Percentiles rank a stretch among this genome's conserved stretches.
Conservation (phyloP, 192 early-diverging fungal species). For the Coemansia sp. region DNA sequence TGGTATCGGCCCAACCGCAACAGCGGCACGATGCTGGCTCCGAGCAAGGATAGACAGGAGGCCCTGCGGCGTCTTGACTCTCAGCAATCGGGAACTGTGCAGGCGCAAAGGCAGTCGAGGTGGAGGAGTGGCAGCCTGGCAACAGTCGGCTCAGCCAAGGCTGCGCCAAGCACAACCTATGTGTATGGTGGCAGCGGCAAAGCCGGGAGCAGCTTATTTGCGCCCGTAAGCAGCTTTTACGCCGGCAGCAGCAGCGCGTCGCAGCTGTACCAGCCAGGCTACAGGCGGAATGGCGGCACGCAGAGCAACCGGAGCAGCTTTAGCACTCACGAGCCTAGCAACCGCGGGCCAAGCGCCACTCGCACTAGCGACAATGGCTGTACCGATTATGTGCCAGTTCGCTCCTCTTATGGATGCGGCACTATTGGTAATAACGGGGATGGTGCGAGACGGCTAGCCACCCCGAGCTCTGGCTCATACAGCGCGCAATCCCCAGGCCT, state of each 20-base stretch:
- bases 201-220: constrained; percentile 18
- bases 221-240: constrained; percentile 30
- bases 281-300: neutral
- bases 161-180: neutral
- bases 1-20: constrained; percentile 7
- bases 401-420: constrained; percentile 7
- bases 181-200: neutral
- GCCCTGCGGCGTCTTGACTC: neutral
- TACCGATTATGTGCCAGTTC: constrained; percentile 1
- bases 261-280: constrained; percentile 1
- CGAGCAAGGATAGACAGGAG: neutral
- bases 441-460: constrained; percentile 10
- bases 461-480: neutral
- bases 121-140: constrained; percentile 23
- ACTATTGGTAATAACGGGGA: constrained; percentile 19
- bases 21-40: neutral
- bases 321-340: constrained; percentile 5
- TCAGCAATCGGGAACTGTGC: neutral
- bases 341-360: constrained; percentile 2
- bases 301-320: constrained; percentile 4
- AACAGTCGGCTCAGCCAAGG: neutral
- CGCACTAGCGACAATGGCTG: constrained; percentile 5
- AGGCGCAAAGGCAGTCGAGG: constrained; percentile 3
- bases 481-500: neutral
- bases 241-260: constrained; percentile 2